Evolutionary conservation across 2,329 filamentous ascomycete genomes (phyloP).

Genomic region (Dactylellina cionopaga): DNA sequence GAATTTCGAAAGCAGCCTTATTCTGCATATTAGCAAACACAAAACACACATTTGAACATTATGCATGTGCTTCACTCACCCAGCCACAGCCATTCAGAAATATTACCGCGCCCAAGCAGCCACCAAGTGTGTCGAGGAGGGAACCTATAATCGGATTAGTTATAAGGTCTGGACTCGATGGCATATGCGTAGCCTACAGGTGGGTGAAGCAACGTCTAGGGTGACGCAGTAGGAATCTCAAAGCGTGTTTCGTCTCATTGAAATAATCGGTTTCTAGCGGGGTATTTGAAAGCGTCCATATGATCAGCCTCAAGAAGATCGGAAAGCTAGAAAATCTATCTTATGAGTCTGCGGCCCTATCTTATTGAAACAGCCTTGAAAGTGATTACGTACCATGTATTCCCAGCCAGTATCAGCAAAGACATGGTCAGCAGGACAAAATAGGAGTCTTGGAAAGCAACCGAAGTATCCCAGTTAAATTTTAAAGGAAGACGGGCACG

Average conservation of each 20-base stretch:
- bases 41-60: neutral
- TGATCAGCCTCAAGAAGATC: constrained; percentile 65
- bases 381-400: constrained; percentile 62
- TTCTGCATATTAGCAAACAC: neutral
- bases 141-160: constrained; percentile 59
- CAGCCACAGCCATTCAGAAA: constrained; percentile 65
- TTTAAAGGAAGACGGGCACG: too few species aligned
- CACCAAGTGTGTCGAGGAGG: constrained; percentile 67
- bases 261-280: constrained; percentile 54
- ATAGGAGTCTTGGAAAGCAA: constrained; percentile 66
- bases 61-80: constrained; percentile 38
- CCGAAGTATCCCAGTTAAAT: constrained; percentile 54
- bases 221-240: constrained; percentile 67
- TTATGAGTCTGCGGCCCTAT: too few species aligned
- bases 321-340: constrained; percentile 63
- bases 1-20: constrained; percentile 60
- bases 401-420: constrained; percentile 55
- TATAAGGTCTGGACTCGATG: neutral
- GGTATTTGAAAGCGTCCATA: constrained; percentile 66
- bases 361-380: too few species aligned
- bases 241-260: constrained; percentile 60
- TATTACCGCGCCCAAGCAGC: constrained; percentile 63
- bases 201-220: constrained; percentile 68
- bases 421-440: constrained; percentile 54
- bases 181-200: constrained; percentile 57